Base-by-base conservation (phyloP, 345 rosid species). In the Isatis tinctoria region DNA sequence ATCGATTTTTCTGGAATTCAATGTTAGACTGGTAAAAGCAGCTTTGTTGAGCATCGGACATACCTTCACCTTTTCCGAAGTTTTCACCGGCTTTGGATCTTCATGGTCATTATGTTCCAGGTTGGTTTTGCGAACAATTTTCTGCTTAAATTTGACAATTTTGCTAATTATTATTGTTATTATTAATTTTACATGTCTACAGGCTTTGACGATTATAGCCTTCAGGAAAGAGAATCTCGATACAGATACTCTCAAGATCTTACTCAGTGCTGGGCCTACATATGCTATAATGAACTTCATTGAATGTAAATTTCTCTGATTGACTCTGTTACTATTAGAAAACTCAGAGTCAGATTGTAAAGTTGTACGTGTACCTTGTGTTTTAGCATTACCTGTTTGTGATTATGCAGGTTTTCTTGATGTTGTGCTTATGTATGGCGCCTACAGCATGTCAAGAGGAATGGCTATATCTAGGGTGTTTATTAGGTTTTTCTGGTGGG, bases 391-490 rank as follows among this genome's bases (percentile, higher is more conserved):
- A 47, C 53, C 69, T 33, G 14, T 67, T 77, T 73, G 65, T 56
- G 74, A 52, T 79, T 44, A 22, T 51, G 53, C 78, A 95, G 99
- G 92, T 80, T 82, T 82, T 85, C 83, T 92, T 63, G 99, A 95
- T 81, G 96, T 90, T 60, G 58, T 95, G 72, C 94, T 95, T 73
- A 95, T 86, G 92, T 90, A 78, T 79, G 99, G 99, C 57, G 98
- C 99, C 26, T 95, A 95, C 82, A 74, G 85, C 62, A 85, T 92
- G 18, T 88, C 98, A 9, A 85, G 98, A 83, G 99, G 92, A 84
- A 92, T 95, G 99, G 99, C 99, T 65, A 86, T 95, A 77, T 92
- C 99, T 39, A 87, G 98, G 81, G 82, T 95, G 57, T 83, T 95
- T 75, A 92, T 95, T 72, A 82, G 85, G 76, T 92, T 95, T 74